These are phyloP conservation scores for Fusarium dimerum DNA, from an alignment of 2,329 filamentous ascomycete genomes.

Conservation along the genomic window DNA sequence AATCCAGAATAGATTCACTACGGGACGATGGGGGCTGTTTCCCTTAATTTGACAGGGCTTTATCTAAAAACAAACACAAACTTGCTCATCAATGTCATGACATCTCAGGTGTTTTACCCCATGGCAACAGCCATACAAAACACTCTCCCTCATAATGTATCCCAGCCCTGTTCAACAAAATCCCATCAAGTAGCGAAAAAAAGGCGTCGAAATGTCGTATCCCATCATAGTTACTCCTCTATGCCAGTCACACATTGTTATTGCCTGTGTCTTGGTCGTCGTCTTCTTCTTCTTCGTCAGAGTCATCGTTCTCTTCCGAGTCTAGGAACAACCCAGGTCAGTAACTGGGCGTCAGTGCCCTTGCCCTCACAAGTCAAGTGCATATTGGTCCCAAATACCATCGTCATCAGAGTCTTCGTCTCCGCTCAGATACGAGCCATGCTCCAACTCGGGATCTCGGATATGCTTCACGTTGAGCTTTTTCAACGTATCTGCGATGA, in stretches of 20 bases:
- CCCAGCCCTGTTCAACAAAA: no score
- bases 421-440: conserved; percentile 1
- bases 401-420: conserved; percentile 22
- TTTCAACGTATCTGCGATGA: conserved; percentile 31
- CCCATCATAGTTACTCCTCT: no score
- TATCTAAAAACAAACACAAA: no score
- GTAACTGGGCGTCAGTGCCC: background rate
- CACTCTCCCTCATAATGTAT: no score
- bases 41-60: no score
- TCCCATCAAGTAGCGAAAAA: no score
- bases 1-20: no score
- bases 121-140: no score
- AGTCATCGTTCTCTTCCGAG: background rate
- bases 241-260: background rate
- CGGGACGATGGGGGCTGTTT: no score
- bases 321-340: background rate
- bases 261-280: background rate
- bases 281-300: background rate
- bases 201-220: no score
- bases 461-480: conserved; percentile 16
- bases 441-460: background rate
- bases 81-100: no score
- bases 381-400: conserved; percentile 32
- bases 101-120: no score
- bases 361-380: conserved; percentile 22